Evolutionary conservation across 1,284 basidiomycete species (phyloP), one percentile per base, ranked within the genome.

Genomic region (Cystobasidiaceae sp.): DNA sequence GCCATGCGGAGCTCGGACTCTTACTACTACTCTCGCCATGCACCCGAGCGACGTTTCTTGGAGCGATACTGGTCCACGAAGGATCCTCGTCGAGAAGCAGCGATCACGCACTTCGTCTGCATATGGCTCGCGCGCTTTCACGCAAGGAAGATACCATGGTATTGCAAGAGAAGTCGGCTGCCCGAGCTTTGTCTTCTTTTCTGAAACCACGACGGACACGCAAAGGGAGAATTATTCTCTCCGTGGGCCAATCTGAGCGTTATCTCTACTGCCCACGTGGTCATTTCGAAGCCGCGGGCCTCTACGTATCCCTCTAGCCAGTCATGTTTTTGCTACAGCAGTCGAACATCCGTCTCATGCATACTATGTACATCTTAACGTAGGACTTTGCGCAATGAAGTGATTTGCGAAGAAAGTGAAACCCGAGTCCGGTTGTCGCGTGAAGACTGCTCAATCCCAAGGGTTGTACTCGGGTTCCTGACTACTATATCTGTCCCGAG

Each of bases 381-480:
- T n/a, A n/a, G n/a, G n/a, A n/a, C n/a, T n/a, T n/a, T n/a, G n/a
- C n/a, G n/a, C n/a, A n/a, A n/a, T n/a, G n/a, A n/a, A n/a, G n/a
- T n/a, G n/a, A n/a, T n/a, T n/a, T n/a, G n/a, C n/a, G n/a, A n/a
- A n/a, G n/a, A n/a, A n/a, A n/a, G n/a, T n/a, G n/a, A n/a, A n/a
- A n/a, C n/a, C n/a, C n/a, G n/a, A n/a, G n/a, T n/a, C n/a, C n/a
- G n/a, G n/a, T n/a, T n/a, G n/a, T n/a, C n/a, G n/a, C n/a, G n/a
- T n/a, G n/a, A n/a, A n/a, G n/a, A n/a, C n/a, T n/a, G n/a, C n/a
- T n/a, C n/a, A n/a, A 23, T 55, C 44, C 61, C 61, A 64, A 8
- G 61, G 61, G 44, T 64, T 64, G 52, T 37, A 56, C 9, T 64
- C 61, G 21, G 61, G 61, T 34, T 56, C 61, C 23, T 48, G 60